Base-by-base conservation (phyloP, 371 early-diverging fungal species). In the Actinomucor elegans region DNA sequence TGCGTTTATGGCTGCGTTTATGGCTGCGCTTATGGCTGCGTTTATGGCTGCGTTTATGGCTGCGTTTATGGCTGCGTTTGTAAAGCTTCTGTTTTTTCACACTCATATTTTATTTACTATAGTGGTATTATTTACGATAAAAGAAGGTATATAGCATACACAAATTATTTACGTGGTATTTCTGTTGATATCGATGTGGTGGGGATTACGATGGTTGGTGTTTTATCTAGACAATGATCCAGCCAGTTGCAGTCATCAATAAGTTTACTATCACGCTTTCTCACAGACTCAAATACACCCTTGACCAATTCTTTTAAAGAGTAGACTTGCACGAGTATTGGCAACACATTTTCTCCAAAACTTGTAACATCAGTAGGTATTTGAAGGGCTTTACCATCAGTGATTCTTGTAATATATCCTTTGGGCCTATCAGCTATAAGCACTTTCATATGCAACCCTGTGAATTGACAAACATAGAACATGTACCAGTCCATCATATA, bases 371-470 rank as follows among this genome's bases (percentile, higher is more conserved):
- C 49, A 49, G 42, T 44, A 49, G 57, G 43, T 43, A 49, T 49
- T 43, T 49, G 44, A 32, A 56, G 49, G 36, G 23, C 44, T 12
- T 51, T 57, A 45, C 50, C 38, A 50, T 57, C 50, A 51, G 44
- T 50, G 24, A 51, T 41, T 58, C 37, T 50, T 34, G 58, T 58
- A 40, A 46, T 40, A 35, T 52, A 52, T 49, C 59, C 48, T 15
- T 52, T 58, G 27, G 58, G 58, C 35, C 58, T 21, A 46, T 55
- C 42, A 35, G 41, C 55, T 48, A 42, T 40, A 57, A 58, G 51
- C 29, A 51, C 42, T 52, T 58, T 37, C 47, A 57, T 57, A 51
- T 33, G 18, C 34, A 57, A 21, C n/a, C 58, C 52, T 51, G 35
- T 57, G 45, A 51, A n/a, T 50, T 51, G 14, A 57, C 26, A 20